Base-by-base conservation (phyloP, 371 early-diverging fungal genomes). In the Amoeboradix gromovi region DNA sequence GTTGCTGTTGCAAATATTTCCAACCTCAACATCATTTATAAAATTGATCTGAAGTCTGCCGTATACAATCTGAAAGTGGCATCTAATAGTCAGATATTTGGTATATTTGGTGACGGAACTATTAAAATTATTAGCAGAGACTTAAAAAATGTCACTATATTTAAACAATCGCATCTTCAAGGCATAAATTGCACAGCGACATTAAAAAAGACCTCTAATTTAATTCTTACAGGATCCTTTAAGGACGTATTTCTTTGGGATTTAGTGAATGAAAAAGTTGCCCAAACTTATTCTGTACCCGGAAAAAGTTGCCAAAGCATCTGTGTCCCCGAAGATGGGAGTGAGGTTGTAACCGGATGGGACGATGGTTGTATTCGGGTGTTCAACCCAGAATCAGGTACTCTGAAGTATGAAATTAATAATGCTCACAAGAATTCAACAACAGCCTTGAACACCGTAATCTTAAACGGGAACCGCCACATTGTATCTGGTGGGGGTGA, bases 331-430 rank as follows among this genome's bases (percentile, higher is more conserved):
- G 48, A 48, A 5, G 22, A 48, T 22, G 48, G 48, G 12, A 48
- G 22, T 22, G 48, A 48, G 48, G 22, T 68, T n/a, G 1, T 68
- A n/a, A 68, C 29, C 73, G 80, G 82, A 0, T 82, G 82, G 82
- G 79, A 76, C 69, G 82, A 82, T 71, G 82, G 82, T 30, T 80
- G 80, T 69, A 82, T 82, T 70, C 73, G 82, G 16, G 80, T 80
- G 1, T 82, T 82, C 71, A 79, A 79, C 0, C 82, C 82, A 16
- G 80, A 82, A 71, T 76, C 74, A 66, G 82, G 82, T 17, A 75
- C 79, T 17, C 69, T 80, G 48, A 80, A 82, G 72, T 82, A 76
- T 66, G 80, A 77, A 71, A 80, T 82, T 70, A 74, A 77, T 66
- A 80, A 82, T 69, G 82, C 82, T 1, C 82, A 82, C 70, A 78